A percentile compares a stretch with the other conserved stretches of the same genome.
Conservation (phyloP, 495 filamentous ascomycete species). For the Neurospora intermedia region DNA sequence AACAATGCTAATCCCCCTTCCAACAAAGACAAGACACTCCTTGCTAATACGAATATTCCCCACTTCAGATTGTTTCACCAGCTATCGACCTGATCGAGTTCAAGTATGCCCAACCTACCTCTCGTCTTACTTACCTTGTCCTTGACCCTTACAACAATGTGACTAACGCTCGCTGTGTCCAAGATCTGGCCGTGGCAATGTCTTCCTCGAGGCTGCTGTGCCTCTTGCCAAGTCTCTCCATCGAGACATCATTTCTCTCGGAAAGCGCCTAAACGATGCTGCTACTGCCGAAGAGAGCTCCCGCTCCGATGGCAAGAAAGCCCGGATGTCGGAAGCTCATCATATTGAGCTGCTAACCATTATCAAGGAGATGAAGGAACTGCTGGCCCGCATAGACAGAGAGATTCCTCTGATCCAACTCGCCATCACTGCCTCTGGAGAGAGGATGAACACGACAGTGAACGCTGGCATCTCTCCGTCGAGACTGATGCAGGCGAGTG, state of each 20-base stretch:
- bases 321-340: constrained; percentile 21
- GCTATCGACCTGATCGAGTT: constrained; percentile 91
- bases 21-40: neutral
- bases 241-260: constrained; percentile 77
- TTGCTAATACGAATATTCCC: neutral
- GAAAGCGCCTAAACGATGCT: constrained; percentile 59
- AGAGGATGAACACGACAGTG: constrained; percentile 66
- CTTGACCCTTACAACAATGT: neutral
- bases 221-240: constrained; percentile 78
- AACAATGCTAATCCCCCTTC: neutral
- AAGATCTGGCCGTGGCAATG: constrained; percentile 92
- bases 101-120: constrained; percentile 41
- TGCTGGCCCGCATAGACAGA: constrained; percentile 78
- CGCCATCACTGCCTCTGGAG: constrained; percentile 91
- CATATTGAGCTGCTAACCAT: constrained; percentile 56
- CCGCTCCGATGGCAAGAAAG: constrained; percentile 35
- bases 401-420: constrained; percentile 89
- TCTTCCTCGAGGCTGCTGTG: constrained; percentile 81
- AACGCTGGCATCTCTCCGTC: constrained; percentile 83
- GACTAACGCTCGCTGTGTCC: neutral
- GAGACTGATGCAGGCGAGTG: constrained; percentile 84
- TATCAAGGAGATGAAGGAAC: constrained; percentile 60
- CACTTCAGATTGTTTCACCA: constrained; percentile 67
- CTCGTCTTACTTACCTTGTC: neutral
- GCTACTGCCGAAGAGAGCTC: constrained; percentile 55